These are phyloP conservation scores for Lactarius pseudohatsudake DNA, from an alignment of 768 basidiomycete genomes.

Conservation along the genomic window DNA sequence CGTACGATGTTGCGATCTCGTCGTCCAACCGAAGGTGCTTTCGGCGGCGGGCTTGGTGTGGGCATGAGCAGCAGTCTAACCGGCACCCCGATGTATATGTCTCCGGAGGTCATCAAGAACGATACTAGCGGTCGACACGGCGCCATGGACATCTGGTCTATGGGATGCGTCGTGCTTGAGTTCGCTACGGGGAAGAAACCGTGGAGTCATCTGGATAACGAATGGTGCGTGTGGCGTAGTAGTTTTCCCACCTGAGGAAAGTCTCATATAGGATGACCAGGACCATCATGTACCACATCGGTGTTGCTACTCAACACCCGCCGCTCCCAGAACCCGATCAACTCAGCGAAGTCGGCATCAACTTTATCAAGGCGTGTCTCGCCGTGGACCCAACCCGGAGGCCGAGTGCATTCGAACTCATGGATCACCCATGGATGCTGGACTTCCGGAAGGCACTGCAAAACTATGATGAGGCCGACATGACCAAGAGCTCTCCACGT, in stretches of 20 bases:
- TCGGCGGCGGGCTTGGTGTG: conserved; percentile 31
- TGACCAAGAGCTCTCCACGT: conserved; percentile 47
- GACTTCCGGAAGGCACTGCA: conserved; percentile 72
- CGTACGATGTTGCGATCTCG: conserved; percentile 75
- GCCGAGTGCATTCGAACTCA: conserved; percentile 81
- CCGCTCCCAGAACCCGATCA: conserved; percentile 91
- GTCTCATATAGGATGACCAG: conserved; percentile 41
- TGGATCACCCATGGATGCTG: conserved; percentile 88
- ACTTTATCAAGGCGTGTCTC: conserved; percentile 90
- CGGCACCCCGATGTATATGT: conserved; percentile 99
- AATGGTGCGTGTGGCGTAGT: conserved; percentile 64
- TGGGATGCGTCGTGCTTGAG: conserved; percentile 97
- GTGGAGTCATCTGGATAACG: conserved; percentile 98
- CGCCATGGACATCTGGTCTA: conserved; percentile 97
- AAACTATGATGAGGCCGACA: conserved; percentile 65
- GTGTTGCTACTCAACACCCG: conserved; percentile 94
- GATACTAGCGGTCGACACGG: conserved; percentile 85
- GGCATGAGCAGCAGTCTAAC: conserved; percentile 84
- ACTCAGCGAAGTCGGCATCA: conserved; percentile 84
- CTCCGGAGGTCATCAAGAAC: conserved; percentile 96
- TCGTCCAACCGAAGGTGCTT: conserved; percentile 48
- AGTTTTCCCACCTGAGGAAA: neutral
- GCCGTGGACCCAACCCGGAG: conserved; percentile 82
- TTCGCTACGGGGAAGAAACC: conserved; percentile 96
- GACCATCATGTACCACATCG: conserved; percentile 99